Evolutionary conservation across 2,329 filamentous ascomycete genomes (phyloP).

Genomic region (Drechslera avenae): DNA sequence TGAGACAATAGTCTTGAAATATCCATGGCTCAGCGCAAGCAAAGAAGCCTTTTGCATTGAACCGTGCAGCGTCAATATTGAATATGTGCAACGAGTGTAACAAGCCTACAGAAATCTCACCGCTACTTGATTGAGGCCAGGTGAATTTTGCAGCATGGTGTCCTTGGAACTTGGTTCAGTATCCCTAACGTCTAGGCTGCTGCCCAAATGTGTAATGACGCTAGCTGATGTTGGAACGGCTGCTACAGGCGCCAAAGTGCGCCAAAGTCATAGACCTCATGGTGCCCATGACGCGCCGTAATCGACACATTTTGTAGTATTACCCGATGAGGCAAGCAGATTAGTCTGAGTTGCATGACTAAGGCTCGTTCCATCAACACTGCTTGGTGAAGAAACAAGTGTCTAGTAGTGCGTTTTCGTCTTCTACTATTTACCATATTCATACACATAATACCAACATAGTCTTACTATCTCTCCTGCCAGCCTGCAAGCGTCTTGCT

Average conservation of each 20-base stretch:
- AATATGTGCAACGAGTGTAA: no score
- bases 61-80: no score
- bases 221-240: neutral
- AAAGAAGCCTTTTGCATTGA: no score
- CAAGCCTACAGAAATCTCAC: no score
- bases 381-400: neutral
- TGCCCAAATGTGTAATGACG: neutral
- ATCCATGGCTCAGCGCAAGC: no score
- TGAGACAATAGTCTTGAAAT: no score
- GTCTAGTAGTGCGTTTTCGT: neutral
- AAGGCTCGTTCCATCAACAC: neutral
- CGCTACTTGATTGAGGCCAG: no score
- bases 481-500: neutral
- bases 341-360: neutral
- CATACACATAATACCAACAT: neutral
- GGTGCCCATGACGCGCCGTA: constrained; percentile 1
- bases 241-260: neutral
- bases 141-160: no score
- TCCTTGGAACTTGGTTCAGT: no score
- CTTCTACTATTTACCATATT: neutral
- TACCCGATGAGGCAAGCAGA: constrained; percentile 2
- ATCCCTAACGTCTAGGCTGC: no score
- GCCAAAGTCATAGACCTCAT: constrained; percentile 5
- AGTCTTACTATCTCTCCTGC: neutral
- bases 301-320: neutral